These are phyloP conservation scores for Leccinellum luteum DNA, from an alignment of 768 basidiomycete genomes.

Conservation along the genomic window DNA sequence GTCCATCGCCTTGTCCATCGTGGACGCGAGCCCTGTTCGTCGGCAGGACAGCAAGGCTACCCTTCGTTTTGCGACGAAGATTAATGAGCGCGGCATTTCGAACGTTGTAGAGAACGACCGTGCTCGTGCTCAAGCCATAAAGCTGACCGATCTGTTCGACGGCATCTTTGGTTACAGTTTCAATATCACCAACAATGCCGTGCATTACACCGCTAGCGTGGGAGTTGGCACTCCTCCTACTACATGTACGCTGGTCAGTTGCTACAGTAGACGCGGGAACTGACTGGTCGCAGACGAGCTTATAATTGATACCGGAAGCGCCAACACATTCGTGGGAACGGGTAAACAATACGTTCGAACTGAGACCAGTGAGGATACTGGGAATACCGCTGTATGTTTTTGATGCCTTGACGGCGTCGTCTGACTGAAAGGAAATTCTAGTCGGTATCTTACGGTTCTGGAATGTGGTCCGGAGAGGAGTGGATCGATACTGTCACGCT, in stretches of 20 bases:
- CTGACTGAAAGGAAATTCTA: not conserved
- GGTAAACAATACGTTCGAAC: constrained; percentile 10
- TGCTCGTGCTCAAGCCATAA: constrained; percentile 17
- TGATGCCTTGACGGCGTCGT: not conserved
- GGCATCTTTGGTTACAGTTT: not conserved
- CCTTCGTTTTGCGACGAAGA: constrained; percentile 10
- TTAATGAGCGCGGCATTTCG: constrained; percentile 9
- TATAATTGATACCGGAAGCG: constrained; percentile 31
- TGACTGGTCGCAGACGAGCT: constrained; percentile 22
- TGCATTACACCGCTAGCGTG: constrained; percentile 30
- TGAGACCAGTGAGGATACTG: constrained; percentile 15
- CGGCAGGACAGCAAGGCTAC: constrained; percentile 4
- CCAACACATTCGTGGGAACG: constrained; percentile 30
- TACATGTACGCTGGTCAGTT: constrained; percentile 18
- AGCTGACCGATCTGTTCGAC: not conserved
- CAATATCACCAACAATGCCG: constrained; percentile 17
- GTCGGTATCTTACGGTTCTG: constrained; percentile 2
- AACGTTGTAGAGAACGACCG: constrained; percentile 19
- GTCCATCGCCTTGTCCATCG: constrained; percentile 11
- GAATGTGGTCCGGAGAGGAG: constrained; percentile 11
- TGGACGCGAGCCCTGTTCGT: constrained; percentile 12
- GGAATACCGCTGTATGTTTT: constrained; percentile 18
- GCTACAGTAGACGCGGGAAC: not conserved
- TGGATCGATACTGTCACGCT: constrained; percentile 11
- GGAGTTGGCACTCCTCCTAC: constrained; percentile 26